Conservation (phyloP, 1,284 basidiomycete genomes). For the Boletus sp. region DNA sequence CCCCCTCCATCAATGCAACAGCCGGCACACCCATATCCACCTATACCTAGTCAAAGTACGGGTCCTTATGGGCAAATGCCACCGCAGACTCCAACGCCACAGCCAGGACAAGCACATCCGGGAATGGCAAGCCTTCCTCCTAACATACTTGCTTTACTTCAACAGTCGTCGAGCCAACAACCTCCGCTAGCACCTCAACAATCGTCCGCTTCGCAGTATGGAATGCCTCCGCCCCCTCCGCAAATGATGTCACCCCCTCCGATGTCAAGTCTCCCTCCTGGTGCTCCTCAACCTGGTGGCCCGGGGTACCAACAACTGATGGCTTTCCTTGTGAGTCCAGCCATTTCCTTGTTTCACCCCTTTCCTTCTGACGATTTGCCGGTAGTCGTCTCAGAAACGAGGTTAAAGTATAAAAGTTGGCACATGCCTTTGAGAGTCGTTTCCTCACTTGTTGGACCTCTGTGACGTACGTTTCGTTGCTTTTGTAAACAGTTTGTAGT, state of each 20-base stretch:
- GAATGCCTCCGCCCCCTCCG: slow-evolving; percentile 36
- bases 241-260: slow-evolving; percentile 39
- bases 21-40: slow-evolving; percentile 35
- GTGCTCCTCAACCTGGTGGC: slow-evolving; percentile 34
- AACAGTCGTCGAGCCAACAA: slow-evolving; percentile 42
- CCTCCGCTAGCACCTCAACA: slow-evolving; percentile 34
- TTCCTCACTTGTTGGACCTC: background rate
- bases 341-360: background rate
- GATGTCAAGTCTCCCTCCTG: slow-evolving; percentile 36
- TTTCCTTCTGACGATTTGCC: background rate
- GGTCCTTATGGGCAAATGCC: slow-evolving; percentile 39
- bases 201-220: slow-evolving; percentile 37
- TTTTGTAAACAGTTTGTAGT: slow-evolving; percentile 18
- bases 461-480: background rate
- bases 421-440: background rate
- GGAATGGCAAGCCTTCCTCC: slow-evolving; percentile 48
- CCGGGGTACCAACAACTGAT: slow-evolving; percentile 54
- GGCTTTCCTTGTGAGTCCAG: slow-evolving; percentile 49
- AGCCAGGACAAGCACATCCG: slow-evolving; percentile 35
- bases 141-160: slow-evolving; percentile 60
- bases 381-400: slow-evolving; percentile 28
- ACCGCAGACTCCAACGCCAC: slow-evolving; percentile 36
- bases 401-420: slow-evolving; percentile 5
- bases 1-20: slow-evolving; percentile 38
- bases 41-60: slow-evolving; percentile 26